Percentiles rank a stretch among this genome's conserved stretches.
Conservation (phyloP, 2,329 filamentous ascomycete genomes). For the Mollisia scopiformis region DNA sequence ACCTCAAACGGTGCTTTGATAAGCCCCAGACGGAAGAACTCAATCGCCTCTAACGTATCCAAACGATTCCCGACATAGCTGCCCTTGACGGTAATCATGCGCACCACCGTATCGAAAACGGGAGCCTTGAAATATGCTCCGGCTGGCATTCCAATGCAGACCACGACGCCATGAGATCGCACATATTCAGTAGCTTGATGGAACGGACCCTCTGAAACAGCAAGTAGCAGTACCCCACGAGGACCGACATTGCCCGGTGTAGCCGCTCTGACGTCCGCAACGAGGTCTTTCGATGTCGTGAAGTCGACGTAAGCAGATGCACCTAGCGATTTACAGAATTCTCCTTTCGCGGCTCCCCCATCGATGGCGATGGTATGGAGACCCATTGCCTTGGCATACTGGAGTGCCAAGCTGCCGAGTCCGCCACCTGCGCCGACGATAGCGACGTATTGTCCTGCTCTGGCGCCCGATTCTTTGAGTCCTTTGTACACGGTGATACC, state of each 20-base stretch:
- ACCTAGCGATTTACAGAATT: constrained; percentile 71
- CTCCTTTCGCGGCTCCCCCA: constrained; percentile 77
- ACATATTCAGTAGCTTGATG: constrained; percentile 91
- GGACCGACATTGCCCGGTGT: constrained; percentile 83
- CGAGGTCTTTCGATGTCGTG: constrained; percentile 71
- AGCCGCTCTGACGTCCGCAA: constrained; percentile 80
- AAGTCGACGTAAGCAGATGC: constrained; percentile 82
- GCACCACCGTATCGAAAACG: constrained; percentile 85
- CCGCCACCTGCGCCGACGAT: constrained; percentile 88
- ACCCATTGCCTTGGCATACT: constrained; percentile 93
- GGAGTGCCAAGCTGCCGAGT: constrained; percentile 76
- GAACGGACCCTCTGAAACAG: constrained; percentile 89
- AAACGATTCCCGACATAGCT: constrained; percentile 92
- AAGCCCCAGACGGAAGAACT: constrained; percentile 69
- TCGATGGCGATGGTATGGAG: constrained; percentile 82
- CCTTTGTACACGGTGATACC: constrained; percentile 91
- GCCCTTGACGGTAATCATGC: constrained; percentile 91
- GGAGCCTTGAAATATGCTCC: constrained; percentile 79
- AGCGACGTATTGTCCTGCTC: constrained; percentile 77
- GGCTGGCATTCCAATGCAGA: constrained; percentile 88
- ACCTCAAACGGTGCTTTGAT: constrained; percentile 89
- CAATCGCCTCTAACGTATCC: constrained; percentile 85
- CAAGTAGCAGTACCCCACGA: constrained; percentile 84
- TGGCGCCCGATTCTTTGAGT: constrained; percentile 79
- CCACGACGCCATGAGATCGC: constrained; percentile 77